Base-by-base conservation (phyloP, 805 yeast species). In the Monosporozyma aerobia region DNA sequence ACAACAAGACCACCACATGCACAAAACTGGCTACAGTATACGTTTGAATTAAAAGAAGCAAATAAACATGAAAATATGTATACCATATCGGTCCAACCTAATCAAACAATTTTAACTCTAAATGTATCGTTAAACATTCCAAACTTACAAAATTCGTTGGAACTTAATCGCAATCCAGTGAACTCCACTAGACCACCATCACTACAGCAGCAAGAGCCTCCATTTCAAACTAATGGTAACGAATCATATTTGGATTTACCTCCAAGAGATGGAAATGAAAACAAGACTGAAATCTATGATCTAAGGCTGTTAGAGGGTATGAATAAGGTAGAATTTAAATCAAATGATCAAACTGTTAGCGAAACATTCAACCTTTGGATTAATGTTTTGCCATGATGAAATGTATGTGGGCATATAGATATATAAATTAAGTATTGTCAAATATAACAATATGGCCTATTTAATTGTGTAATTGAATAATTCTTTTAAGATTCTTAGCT, bases 291-390 rank as follows among this genome's bases (percentile, higher is more conserved):
- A 43, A 63, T 56, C n/a, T 67, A 55, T 49, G 69, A 66, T 40
- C 51, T 67, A 7, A 61, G 63, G 29, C 56, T 67, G 30, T 49
- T 53, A 32, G 71, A 67, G 51, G 71, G 71, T n/a, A 50, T 65
- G 25, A 67, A 67, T 49, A 51, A 41, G 9, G 41, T 65, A n/a
- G 65, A 64, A 39, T 60, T 60, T 47, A 59, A 50, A 44, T 63
- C 56, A 55, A 29, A 35, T 39, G 55, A 57, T 39, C 44, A 53
- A 19, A 53, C 30, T n/a, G 48, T 37, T 2, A 53, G 53, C 19
- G 71, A 67, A 54, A 35, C 44, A 3, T 56, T 65, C 58, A 64
- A 61, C 46, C 61, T 67, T 44, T 67, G 70, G 69, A 58, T 66
- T 14, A 64, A 63, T 47, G 68, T 66, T 7, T 55, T 64, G 25